Percentiles rank a stretch among this genome's conserved stretches.
Conservation (phyloP, 495 filamentous ascomycete species). For the Hypoxylon fragiforme region DNA sequence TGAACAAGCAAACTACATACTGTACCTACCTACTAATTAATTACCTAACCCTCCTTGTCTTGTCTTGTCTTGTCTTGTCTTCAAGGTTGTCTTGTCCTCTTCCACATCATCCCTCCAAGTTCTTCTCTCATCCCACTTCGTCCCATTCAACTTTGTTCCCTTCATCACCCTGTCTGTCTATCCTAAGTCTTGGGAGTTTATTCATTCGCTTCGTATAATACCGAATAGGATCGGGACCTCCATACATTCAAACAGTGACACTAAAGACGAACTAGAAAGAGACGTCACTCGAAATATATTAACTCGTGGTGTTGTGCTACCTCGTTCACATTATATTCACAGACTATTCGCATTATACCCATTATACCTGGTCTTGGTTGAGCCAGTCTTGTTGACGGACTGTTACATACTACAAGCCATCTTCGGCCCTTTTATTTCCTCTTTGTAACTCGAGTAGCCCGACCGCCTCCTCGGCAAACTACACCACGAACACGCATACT, state of each 20-base stretch:
- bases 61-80: too few species aligned
- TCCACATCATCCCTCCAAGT: constrained; percentile 6
- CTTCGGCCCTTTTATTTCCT: constrained; percentile 39
- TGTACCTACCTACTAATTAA: too few species aligned
- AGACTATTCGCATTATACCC: too few species aligned
- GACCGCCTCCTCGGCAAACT: constrained; percentile 28
- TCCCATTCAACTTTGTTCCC: constrained; percentile 1
- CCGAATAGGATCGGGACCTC: constrained; percentile 9
- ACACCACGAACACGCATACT: constrained; percentile 22
- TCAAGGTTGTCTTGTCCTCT: too few species aligned
- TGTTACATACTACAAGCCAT: constrained; percentile 33
- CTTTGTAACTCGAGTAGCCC: constrained; percentile 32
- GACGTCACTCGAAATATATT: constrained; percentile 35
- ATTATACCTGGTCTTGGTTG: not conserved
- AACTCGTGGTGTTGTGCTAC: constrained; percentile 27
- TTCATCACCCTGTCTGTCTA: not conserved
- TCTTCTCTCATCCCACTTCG: constrained; percentile 19
- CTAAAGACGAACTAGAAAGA: constrained; percentile 7
- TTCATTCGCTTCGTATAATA: constrained; percentile 20
- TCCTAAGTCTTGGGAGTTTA: constrained; percentile 6
- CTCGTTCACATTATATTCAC: constrained; percentile 1
- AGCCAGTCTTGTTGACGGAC: constrained; percentile 17
- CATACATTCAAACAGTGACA: constrained; percentile 1
- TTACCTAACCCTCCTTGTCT: too few species aligned
- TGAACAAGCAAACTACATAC: too few species aligned